phyloP scores from a whole-genome alignment of 495 filamentous ascomycete genomes.

The Aspergillus conjunctus region DNA sequence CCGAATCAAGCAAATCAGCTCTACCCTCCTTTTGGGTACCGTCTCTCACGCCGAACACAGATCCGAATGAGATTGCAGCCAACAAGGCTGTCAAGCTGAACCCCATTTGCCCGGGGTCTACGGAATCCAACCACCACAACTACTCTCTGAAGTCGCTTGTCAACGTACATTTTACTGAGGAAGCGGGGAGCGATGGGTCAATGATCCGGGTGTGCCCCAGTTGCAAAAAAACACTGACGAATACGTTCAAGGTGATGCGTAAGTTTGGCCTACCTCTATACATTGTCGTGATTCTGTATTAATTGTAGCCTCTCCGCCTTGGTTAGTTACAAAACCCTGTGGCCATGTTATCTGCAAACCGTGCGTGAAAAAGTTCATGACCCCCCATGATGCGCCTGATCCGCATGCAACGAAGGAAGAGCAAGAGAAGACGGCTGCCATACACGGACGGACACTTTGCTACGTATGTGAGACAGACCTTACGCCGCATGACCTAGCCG shows the following conservation, averaged over 20 bases:
- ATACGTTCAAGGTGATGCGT: slow-evolving; percentile 78
- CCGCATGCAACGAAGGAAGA: slow-evolving; percentile 64
- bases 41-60: slow-evolving; percentile 69
- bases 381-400: slow-evolving; percentile 58
- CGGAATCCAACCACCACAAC: slow-evolving; percentile 65
- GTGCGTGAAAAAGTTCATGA: slow-evolving; percentile 89
- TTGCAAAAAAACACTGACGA: slow-evolving; percentile 82
- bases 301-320: not conserved
- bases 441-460: slow-evolving; percentile 59
- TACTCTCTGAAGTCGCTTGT: slow-evolving; percentile 85
- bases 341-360: slow-evolving; percentile 91
- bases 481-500: slow-evolving; percentile 32
- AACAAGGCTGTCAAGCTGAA: slow-evolving; percentile 67
- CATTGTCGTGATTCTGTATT: not conserved
- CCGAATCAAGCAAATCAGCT: slow-evolving; percentile 64
- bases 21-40: slow-evolving; percentile 95
- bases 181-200: slow-evolving; percentile 54
- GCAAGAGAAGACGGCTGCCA: slow-evolving; percentile 42
- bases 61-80: slow-evolving; percentile 49
- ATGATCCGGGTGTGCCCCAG: slow-evolving; percentile 76
- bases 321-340: slow-evolving; percentile 79
- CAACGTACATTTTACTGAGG: slow-evolving; percentile 77
- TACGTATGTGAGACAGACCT: slow-evolving; percentile 89
- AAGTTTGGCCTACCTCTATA: slow-evolving; percentile 25
- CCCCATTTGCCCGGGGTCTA: slow-evolving; percentile 80